These are phyloP conservation scores for Colletotrichum endophyticum DNA, from an alignment of 2,329 filamentous ascomycete species.

Conservation along the genomic window DNA sequence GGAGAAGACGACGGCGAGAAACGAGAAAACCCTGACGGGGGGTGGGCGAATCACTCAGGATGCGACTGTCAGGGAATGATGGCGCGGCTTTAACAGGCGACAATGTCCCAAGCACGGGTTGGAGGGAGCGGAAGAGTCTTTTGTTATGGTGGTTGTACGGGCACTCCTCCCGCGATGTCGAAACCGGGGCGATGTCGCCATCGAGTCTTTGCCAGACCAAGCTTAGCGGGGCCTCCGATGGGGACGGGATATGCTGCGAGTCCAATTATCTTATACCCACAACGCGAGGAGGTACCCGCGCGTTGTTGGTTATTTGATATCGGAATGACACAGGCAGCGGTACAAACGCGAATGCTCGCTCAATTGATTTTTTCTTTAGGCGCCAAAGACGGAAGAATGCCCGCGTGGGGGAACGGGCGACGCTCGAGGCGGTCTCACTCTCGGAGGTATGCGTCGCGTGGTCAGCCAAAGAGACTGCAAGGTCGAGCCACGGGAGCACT, in stretches of 20 bases:
- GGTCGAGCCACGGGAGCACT: neutral
- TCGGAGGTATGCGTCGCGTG: neutral
- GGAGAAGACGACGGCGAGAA: neutral
- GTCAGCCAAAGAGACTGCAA: neutral
- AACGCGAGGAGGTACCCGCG: neutral
- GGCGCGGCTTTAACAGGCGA: neutral
- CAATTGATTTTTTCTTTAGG: neutral
- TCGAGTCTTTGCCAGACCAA: conserved; percentile 24
- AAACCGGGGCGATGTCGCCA: conserved; percentile 30
- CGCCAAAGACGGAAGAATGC: neutral
- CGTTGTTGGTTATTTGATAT: neutral
- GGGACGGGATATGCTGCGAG: conserved; percentile 1
- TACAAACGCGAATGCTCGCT: neutral
- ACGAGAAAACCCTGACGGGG: conserved; percentile 4
- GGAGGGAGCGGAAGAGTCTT: neutral
- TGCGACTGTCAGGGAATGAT: neutral
- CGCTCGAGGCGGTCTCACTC: neutral
- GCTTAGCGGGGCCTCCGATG: conserved; percentile 17
- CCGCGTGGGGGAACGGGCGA: neutral
- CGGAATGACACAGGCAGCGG: neutral
- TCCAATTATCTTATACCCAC: conserved; percentile 13
- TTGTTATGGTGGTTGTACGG: conserved; percentile 2
- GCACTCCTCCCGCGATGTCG: conserved; percentile 14
- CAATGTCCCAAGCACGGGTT: neutral
- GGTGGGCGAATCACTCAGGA: neutral